Base-by-base conservation (phyloP, 495 filamentous ascomycete genomes). In the Podospora australis region DNA sequence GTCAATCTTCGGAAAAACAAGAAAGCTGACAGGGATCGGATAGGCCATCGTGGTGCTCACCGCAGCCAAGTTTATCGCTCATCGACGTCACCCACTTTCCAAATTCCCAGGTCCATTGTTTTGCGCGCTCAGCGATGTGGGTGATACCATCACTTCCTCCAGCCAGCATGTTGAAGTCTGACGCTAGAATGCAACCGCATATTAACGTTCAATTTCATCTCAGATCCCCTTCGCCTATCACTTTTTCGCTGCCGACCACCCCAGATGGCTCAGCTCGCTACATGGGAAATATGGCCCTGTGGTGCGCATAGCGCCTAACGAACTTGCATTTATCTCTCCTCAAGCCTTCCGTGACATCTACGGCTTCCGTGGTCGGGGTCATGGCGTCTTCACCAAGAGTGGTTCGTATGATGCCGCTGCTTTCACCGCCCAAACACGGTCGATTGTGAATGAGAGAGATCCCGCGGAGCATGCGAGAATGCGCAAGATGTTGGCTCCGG, bases 331-430 rank as follows among this genome's bases (percentile, higher is more conserved):
- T 54, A 63, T 56, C 6, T 55, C 59, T 10, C 54, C 66, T 0
- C 53, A 60, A 19, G 68, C 71, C 7, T 74, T 60, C 62, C 65
- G 65, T 24, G 68, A 74, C 28, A 75, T 77, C 26, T 64, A 68
- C 41, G 62, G 62, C 35, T 56, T 58, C 34, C 60, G 50, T 17
- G n/a, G n/a, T n/a, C 43, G 48, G 25, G 62, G 64, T 20, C 44
- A 52, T 40, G 53, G 55, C 13, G 34, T 53, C 14, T 68, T 67
- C 46, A 34, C 58, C 21, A 71, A 71, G 41, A 54, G 56, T 23
- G 21, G 17, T 9, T 42, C 50, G 26, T 63, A 63, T 40, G 43
- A 50, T 16, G 55, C 48, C 21, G 55, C 44, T 11, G 53, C 48
- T 4, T 68, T 68, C 38, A 61, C 59, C 13, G 65, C 48, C 23